Percentiles rank a stretch among this genome's conserved stretches.
Evolutionary conservation across 108 stramenopile species (phyloP).

Genomic region (Skeletonema marinoi): DNA sequence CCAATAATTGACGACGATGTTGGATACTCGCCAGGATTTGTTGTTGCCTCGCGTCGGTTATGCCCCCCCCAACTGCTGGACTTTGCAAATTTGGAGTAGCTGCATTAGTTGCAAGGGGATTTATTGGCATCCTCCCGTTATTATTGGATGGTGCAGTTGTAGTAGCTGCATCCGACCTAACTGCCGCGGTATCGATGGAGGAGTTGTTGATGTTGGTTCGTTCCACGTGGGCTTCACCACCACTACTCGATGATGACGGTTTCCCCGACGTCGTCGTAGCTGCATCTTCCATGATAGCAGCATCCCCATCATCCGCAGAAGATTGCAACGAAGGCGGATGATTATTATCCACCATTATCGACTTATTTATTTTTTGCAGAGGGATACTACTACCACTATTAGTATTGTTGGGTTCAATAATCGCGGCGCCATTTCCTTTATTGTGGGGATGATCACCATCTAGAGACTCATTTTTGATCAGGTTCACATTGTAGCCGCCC

Average conservation of each 20-base stretch:
- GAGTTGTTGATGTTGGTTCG: neutral
- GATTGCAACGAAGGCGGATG: neutral
- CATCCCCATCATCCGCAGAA: neutral
- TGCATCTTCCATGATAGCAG: neutral
- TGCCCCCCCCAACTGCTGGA: neutral
- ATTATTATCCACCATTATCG: neutral
- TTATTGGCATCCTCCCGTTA: neutral
- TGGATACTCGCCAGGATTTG: conserved; percentile 8
- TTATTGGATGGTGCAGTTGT: neutral
- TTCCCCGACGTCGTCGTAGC: neutral
- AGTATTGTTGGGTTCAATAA: neutral
- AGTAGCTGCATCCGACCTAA: neutral
- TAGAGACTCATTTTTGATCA: neutral
- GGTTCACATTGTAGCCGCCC: conserved; percentile 14
- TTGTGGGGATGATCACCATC: neutral
- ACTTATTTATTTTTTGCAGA: neutral
- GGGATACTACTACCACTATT: neutral
- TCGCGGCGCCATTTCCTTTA: neutral
- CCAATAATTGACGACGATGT: conserved; percentile 24
- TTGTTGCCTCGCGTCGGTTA: conserved; percentile 1
- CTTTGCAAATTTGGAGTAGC: neutral
- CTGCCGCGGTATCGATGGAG: neutral
- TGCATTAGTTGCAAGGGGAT: neutral
- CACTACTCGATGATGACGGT: neutral
- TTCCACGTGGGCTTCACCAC: neutral